Evolutionary conservation across 1,284 basidiomycete species (phyloP).

Genomic region (Schizopora paradoxa): DNA sequence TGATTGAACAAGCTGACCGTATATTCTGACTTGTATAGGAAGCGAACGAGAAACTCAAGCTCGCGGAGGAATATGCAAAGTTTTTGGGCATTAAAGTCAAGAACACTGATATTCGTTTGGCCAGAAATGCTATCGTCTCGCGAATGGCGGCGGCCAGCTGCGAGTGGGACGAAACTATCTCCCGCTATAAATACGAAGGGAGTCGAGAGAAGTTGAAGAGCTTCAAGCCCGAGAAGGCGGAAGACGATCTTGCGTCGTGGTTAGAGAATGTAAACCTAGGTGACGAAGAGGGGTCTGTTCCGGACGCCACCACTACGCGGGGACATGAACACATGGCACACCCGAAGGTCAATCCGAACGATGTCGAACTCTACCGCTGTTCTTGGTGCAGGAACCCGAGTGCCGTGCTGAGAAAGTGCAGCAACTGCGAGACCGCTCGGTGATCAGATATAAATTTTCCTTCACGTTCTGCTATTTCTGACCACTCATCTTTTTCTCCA

Average conservation of each 20-base stretch:
- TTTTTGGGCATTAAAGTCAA: slow-evolving; percentile 37
- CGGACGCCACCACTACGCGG: slow-evolving; percentile 22
- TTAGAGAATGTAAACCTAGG: slow-evolving; percentile 42
- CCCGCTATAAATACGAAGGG: too few species aligned
- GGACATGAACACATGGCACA: slow-evolving; percentile 29
- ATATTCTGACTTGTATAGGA: slow-evolving; percentile 27
- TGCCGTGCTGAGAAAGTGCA: slow-evolving; percentile 48
- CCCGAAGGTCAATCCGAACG: slow-evolving; percentile 38
- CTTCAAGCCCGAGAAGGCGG: slow-evolving; percentile 37
- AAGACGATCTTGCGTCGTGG: slow-evolving; percentile 54
- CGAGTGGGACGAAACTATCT: slow-evolving; percentile 41
- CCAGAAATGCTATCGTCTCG: slow-evolving; percentile 41
- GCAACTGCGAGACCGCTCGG: slow-evolving; percentile 29
- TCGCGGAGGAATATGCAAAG: slow-evolving; percentile 43
- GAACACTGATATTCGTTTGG: slow-evolving; percentile 43
- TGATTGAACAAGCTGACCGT: not conserved
- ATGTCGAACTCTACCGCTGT: slow-evolving; percentile 46
- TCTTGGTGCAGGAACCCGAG: slow-evolving; percentile 57
- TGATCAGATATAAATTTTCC: not conserved
- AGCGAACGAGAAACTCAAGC: slow-evolving; percentile 38
- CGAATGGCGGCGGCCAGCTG: slow-evolving; percentile 37
- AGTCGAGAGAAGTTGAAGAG: too few species aligned
- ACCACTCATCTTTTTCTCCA: not conserved
- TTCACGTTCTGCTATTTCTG: not conserved
- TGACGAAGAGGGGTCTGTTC: slow-evolving; percentile 27